Base-by-base conservation (phyloP, 768 basidiomycete genomes). In the Cytidiella melzeri region DNA sequence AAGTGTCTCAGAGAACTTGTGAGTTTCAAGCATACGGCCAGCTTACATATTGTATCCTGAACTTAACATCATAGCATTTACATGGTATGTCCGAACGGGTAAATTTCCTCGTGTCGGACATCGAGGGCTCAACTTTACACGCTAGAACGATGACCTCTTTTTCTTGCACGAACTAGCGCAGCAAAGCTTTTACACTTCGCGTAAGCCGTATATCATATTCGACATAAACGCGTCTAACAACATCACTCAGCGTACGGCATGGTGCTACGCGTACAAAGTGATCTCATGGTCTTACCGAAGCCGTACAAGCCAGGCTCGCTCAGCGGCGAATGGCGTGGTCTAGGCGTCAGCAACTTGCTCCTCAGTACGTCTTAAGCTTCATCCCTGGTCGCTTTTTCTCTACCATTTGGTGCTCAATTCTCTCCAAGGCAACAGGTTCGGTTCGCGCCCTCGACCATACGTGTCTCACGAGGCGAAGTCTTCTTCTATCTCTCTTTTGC, bases 61-160 rank as follows among this genome's bases (percentile, higher is more conserved):
- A 43, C 3, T 10, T 26, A 20, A 6, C 10, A 28, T 24, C 19
- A 19, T 43, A 45, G 43, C 25, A 41, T 45, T 5, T 47, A 52
- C 25, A 23, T 52, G 40, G 51, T 47, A n/a, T 1, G 60, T 19
- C 20, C 18, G 6, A 15, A 34, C 9, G 7, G 30, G 30, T 7
- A 36, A 10, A 10, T 18, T 6, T 11, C 28, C 12, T 36, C 25
- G 13, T 28, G 30, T 12, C 13, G 15, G 12, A 13, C 10, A 9
- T 9, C 3, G 5, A 30, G 11, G 19, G 13, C 19, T 20, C 38
- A 37, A 45, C 30, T 18, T 19, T 36, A 4, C 3, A 9, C 30
- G 13, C 26, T 9, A 67, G 59, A 74, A 74, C 54, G 71, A 74
- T 53, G 73, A 74, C 55, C 67, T 69, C 49, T 74, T 67, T 55